Percentiles rank a stretch among this genome's conserved stretches.
Conservation (phyloP, 768 basidiomycete genomes). For the Boletus reticuloceps region DNA sequence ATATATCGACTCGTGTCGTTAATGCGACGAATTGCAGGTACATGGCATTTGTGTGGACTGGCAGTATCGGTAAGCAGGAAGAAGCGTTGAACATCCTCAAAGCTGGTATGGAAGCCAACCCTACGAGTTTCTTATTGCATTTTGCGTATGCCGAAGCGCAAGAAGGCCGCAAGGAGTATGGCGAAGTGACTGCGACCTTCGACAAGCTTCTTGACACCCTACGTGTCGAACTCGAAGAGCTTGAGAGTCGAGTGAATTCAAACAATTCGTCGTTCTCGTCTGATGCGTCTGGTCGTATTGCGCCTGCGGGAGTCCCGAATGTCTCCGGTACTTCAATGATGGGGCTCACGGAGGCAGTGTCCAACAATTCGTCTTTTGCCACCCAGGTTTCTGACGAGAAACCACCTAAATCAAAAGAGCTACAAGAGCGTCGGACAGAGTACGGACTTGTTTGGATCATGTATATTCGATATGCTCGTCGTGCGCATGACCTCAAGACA, state of each 20-base stretch:
- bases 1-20: slow-evolving; percentile 4
- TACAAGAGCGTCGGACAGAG: slow-evolving; percentile 56
- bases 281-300: slow-evolving; percentile 30
- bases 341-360: slow-evolving; percentile 28
- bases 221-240: slow-evolving; percentile 56
- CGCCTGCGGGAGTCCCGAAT: slow-evolving; percentile 23
- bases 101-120: slow-evolving; percentile 85
- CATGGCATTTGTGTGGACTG: slow-evolving; percentile 86
- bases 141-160: slow-evolving; percentile 82
- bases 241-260: slow-evolving; percentile 46
- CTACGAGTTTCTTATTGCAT: slow-evolving; percentile 84
- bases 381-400: slow-evolving; percentile 54
- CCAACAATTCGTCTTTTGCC: slow-evolving; percentile 47
- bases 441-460: slow-evolving; percentile 81
- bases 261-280: slow-evolving; percentile 38
- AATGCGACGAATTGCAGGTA: slow-evolving; percentile 54
- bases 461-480: slow-evolving; percentile 90
- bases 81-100: slow-evolving; percentile 81
- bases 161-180: slow-evolving; percentile 60
- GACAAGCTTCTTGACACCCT: slow-evolving; percentile 71
- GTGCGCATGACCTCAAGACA: slow-evolving; percentile 83
- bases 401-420: slow-evolving; percentile 51
- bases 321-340: slow-evolving; percentile 2
- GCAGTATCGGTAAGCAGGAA: slow-evolving; percentile 69
- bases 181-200: slow-evolving; percentile 70